Evolutionary conservation across 345 rosid species (phyloP).

Genomic region (Melaleuca alternifolia): DNA sequence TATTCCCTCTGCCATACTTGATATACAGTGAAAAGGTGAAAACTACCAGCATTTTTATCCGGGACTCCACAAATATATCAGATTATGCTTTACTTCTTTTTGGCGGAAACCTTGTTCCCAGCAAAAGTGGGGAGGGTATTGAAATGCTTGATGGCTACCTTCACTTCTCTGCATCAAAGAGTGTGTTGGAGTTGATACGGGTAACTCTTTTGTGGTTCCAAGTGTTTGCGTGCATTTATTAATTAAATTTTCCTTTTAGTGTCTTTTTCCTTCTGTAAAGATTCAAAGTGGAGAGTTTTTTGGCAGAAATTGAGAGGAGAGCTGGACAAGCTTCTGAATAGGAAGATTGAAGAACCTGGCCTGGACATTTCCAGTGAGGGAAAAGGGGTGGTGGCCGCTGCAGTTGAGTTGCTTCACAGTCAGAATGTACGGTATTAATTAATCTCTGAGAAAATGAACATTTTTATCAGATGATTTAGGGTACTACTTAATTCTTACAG

Average conservation of each 20-base stretch:
- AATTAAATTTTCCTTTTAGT: background rate
- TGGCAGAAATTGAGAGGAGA: conserved; percentile 68
- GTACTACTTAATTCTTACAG: background rate
- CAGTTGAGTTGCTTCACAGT: conserved; percentile 66
- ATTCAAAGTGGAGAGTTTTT: background rate
- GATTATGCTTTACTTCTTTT: conserved; percentile 92
- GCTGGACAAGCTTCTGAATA: conserved; percentile 67
- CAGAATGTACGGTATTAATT: conserved; percentile 16
- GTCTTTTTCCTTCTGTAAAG: background rate
- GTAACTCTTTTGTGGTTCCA: conserved; percentile 15
- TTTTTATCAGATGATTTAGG: background rate
- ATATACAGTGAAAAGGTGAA: conserved; percentile 93
- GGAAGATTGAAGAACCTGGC: conserved; percentile 84
- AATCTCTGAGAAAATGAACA: background rate
- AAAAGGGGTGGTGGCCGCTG: conserved; percentile 82
- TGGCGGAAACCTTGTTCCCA: conserved; percentile 73
- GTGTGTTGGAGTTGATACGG: conserved; percentile 64
- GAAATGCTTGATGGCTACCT: conserved; percentile 98
- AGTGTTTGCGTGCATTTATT: background rate
- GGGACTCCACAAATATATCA: conserved; percentile 91
- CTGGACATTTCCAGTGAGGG: conserved; percentile 70
- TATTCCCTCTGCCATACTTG: conserved; percentile 78
- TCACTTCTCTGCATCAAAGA: conserved; percentile 86
- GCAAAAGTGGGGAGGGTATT: conserved; percentile 71
- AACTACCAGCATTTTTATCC: conserved; percentile 60